Evolutionary conservation across 805 yeast species (phyloP).

Genomic region (Saccharomycopsis sp.): DNA sequence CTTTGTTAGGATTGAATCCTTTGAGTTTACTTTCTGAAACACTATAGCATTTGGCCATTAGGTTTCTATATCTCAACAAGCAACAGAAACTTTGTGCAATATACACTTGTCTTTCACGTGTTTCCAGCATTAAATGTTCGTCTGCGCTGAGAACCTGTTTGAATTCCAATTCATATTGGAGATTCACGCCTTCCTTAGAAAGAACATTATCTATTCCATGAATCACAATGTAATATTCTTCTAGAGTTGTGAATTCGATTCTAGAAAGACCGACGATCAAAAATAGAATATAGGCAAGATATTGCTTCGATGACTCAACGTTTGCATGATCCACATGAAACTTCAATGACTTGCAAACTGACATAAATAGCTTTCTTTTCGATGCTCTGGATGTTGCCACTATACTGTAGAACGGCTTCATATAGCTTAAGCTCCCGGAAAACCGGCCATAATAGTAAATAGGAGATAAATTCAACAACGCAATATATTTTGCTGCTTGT

Average conservation of each 20-base stretch:
- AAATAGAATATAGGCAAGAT: conserved; percentile 30
- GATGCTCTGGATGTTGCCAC: conserved; percentile 36
- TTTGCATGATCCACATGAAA: conserved; percentile 26
- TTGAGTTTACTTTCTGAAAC: conserved; percentile 5
- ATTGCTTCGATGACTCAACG: conserved; percentile 19
- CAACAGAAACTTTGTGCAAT: conserved; percentile 6
- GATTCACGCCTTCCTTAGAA: conserved; percentile 35
- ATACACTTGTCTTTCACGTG: conserved; percentile 1
- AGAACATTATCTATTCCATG: conserved; percentile 39
- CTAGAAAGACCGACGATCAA: conserved; percentile 35
- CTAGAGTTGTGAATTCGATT: conserved; percentile 37
- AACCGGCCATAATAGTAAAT: conserved; percentile 26
- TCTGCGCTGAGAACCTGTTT: neutral
- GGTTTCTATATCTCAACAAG: conserved; percentile 10
- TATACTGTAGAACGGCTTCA: conserved; percentile 37
- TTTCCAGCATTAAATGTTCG: neutral
- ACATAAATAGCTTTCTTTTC: conserved; percentile 35
- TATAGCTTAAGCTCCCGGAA: neutral
- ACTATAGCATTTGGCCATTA: conserved; percentile 3
- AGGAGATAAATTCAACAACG: conserved; percentile 18
- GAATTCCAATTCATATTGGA: conserved; percentile 25
- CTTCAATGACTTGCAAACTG: conserved; percentile 29
- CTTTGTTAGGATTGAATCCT: conserved; percentile 10
- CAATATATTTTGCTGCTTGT: conserved; percentile 43
- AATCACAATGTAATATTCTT: conserved; percentile 44